Percentiles rank a stretch among this genome's conserved stretches.
Conservation (phyloP, 73 alveolate species). For the Effrenium voratum region DNA sequence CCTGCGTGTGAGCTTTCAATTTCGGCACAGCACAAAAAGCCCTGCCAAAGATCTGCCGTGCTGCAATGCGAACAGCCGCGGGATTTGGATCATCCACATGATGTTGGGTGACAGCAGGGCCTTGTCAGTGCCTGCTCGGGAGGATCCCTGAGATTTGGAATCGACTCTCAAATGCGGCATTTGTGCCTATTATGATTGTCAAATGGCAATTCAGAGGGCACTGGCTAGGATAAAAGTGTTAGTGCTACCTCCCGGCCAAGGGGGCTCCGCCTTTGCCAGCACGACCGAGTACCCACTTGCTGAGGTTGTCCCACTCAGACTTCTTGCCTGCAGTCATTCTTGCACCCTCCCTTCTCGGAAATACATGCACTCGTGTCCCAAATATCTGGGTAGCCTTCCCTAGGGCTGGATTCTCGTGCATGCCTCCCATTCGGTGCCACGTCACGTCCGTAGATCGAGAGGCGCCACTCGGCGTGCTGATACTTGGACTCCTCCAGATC, state of each 20-base stretch:
- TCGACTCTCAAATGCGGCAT: too few species aligned
- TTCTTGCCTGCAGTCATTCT: too few species aligned
- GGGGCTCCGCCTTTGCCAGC: slow-evolving; percentile 92
- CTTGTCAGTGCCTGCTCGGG: slow-evolving; percentile 39
- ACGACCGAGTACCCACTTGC: slow-evolving; percentile 95
- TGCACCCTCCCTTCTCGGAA: too few species aligned
- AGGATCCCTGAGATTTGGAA: too few species aligned
- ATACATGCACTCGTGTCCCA: too few species aligned
- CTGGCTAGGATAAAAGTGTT: too few species aligned
- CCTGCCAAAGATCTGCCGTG: too few species aligned
- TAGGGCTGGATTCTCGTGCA: too few species aligned
- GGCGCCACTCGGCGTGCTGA: slow-evolving; percentile 95
- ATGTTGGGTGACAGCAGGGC: slow-evolving; percentile 88
- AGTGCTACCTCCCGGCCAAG: background rate
- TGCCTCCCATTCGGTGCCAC: background rate
- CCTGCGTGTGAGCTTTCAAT: too few species aligned
- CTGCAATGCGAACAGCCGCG: slow-evolving; percentile 95
- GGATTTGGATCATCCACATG: slow-evolving; percentile 96
- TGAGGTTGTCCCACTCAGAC: slow-evolving; percentile 96
- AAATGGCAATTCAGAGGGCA: too few species aligned
- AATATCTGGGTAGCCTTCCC: too few species aligned
- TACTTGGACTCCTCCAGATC: slow-evolving; percentile 95
- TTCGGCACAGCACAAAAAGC: too few species aligned
- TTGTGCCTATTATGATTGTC: background rate
- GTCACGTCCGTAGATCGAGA: slow-evolving; percentile 96